Evolutionary conservation across 257 asterid species (phyloP).

Genomic region (Verbena officinalis): DNA sequence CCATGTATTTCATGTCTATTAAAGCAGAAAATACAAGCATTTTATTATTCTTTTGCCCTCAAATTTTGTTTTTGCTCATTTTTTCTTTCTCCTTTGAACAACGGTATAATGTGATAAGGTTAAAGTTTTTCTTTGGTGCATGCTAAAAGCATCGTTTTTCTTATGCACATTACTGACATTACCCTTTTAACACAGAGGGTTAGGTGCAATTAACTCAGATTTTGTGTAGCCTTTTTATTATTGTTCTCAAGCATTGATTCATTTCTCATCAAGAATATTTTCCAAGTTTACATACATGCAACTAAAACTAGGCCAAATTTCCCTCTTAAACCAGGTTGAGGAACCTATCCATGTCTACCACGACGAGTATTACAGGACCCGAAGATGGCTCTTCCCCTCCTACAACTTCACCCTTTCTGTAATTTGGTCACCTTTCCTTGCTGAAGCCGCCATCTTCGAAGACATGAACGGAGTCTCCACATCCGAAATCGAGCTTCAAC

Average conservation of each 20-base stretch:
- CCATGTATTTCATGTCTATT: too few relatives aligned
- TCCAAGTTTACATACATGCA: neutral
- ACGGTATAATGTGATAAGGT: too few relatives aligned
- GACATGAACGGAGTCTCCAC: slow-evolving; percentile 60
- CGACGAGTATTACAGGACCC: slow-evolving; percentile 56
- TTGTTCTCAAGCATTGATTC: neutral
- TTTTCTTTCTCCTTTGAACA: too few relatives aligned
- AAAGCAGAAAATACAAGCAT: too few relatives aligned
- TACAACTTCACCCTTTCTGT: slow-evolving; percentile 62
- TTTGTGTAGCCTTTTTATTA: too few relatives aligned
- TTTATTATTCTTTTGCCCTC: too few relatives aligned
- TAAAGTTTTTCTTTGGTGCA: too few relatives aligned
- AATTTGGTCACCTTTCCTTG: slow-evolving; percentile 86
- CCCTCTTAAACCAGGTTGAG: slow-evolving; percentile 52
- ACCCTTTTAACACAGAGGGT: too few relatives aligned
- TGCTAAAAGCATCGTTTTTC: too few relatives aligned
- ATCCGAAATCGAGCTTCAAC: slow-evolving; percentile 78
- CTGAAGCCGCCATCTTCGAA: slow-evolving; percentile 64
- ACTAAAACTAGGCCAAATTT: slow-evolving; percentile 13
- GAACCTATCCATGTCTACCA: slow-evolving; percentile 63
- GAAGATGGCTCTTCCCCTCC: slow-evolving; percentile 69
- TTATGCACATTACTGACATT: too few relatives aligned
- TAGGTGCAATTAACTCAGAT: too few relatives aligned
- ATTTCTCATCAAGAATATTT: neutral
- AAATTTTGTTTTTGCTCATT: too few relatives aligned